Conservation (phyloP, 495 filamentous ascomycete genomes). For the Penicillium waksmanii region DNA sequence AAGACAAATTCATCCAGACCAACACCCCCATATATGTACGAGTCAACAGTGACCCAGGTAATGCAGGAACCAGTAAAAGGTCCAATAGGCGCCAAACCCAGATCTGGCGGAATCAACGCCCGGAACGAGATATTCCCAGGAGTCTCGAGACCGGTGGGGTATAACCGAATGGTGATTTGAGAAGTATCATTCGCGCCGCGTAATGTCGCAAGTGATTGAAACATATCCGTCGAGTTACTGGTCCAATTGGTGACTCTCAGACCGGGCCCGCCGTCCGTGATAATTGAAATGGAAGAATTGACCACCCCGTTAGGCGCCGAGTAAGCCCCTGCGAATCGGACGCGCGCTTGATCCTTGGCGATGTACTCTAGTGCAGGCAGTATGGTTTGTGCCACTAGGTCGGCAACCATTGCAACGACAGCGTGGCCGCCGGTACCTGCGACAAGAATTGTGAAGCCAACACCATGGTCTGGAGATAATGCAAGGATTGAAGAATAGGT, state of each 20-base stretch:
- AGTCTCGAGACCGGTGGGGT: slow-evolving; percentile 44
- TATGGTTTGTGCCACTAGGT: slow-evolving; percentile 38
- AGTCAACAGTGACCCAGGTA: slow-evolving; percentile 35
- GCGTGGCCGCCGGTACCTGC: slow-evolving; percentile 37
- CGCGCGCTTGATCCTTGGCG: slow-evolving; percentile 42
- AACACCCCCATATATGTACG: slow-evolving; percentile 34
- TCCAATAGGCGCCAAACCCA: slow-evolving; percentile 18
- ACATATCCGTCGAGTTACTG: slow-evolving; percentile 44
- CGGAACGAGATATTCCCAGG: slow-evolving; percentile 44
- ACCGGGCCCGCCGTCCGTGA: slow-evolving; percentile 46
- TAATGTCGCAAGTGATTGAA: slow-evolving; percentile 29
- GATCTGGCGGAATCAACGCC: slow-evolving; percentile 41
- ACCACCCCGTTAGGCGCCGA: slow-evolving; percentile 13
- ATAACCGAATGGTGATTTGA: slow-evolving; percentile 44
- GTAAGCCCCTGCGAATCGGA: slow-evolving; percentile 46
- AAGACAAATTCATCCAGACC: slow-evolving; percentile 49
- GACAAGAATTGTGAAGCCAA: slow-evolving; percentile 54
- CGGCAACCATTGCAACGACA: slow-evolving; percentile 21
- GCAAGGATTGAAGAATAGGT: slow-evolving; percentile 50
- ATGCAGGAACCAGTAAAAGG: slow-evolving; percentile 28
- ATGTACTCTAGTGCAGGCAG: slow-evolving; percentile 51
- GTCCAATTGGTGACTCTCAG: slow-evolving; percentile 44
- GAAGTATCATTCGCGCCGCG: slow-evolving; percentile 6
- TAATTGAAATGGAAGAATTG: slow-evolving; percentile 49
- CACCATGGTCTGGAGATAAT: slow-evolving; percentile 55